phyloP scores from a whole-genome alignment of 164 flowering plant genomes.

The Vitis labrusca region DNA sequence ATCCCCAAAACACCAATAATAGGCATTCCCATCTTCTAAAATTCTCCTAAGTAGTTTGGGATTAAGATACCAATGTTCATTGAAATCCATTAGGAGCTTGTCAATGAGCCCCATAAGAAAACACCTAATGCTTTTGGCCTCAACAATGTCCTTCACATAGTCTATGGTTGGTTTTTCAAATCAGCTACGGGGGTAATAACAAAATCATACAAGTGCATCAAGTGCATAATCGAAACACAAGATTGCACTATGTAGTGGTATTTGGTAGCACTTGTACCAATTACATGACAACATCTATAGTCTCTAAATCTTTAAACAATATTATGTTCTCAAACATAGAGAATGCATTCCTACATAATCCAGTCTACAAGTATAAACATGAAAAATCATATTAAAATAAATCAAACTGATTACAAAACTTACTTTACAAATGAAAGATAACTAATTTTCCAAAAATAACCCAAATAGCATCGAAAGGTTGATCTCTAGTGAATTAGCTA shows the following conservation, averaged over 20 bases:
- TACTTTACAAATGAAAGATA: conserved; percentile 77
- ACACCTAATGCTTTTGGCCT: conserved; percentile 89
- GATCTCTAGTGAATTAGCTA: conserved; percentile 87
- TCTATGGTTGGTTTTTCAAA: conserved; percentile 83
- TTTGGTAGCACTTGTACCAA: conserved; percentile 83
- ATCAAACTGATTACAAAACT: conserved; percentile 21
- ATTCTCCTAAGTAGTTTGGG: conserved; percentile 95
- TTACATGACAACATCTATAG: conserved; percentile 83
- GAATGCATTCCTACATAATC: conserved; percentile 58
- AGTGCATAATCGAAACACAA: conserved; percentile 84
- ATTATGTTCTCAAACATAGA: conserved; percentile 72
- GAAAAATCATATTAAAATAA: neutral
- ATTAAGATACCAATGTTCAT: conserved; percentile 77
- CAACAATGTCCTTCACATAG: conserved; percentile 78
- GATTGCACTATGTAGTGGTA: conserved; percentile 73
- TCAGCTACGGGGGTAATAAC: conserved; percentile 69
- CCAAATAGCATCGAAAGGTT: conserved; percentile 87
- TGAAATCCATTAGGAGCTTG: conserved; percentile 66
- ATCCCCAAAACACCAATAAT: conserved; percentile 88
- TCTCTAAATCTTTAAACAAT: conserved; percentile 63
- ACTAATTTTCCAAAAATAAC: conserved; percentile 78
- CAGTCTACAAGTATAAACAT: neutral
- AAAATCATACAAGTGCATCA: conserved; percentile 85
- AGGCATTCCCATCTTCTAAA: conserved; percentile 94
- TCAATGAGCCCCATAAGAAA: conserved; percentile 92